These are phyloP conservation scores for Arctium lappa DNA, from an alignment of 129 eudicot genomes.

Conservation along the genomic window DNA sequence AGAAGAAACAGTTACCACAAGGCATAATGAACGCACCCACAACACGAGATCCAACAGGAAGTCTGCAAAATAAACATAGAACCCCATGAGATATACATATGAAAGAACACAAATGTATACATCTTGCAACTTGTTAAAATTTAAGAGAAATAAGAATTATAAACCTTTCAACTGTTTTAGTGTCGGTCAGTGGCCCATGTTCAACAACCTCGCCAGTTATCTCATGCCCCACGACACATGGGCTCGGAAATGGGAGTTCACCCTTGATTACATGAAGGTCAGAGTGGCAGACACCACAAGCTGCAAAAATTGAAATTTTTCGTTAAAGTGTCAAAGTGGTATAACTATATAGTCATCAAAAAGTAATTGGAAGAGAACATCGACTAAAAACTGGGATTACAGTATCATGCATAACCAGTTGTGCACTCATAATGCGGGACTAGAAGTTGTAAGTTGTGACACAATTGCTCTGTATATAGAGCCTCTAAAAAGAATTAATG, in stretches of 20 bases:
- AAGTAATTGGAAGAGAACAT: too few species aligned
- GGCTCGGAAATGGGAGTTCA: conserved; percentile 88
- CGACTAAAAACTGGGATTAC: too few species aligned
- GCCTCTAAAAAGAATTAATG: too few species aligned
- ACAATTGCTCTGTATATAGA: too few species aligned
- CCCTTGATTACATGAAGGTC: conserved; percentile 96
- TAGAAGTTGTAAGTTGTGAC: too few species aligned
- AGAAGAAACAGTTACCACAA: conserved; percentile 90
- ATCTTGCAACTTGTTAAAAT: neutral
- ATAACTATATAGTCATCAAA: neutral
- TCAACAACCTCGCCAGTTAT: conserved; percentile 98
- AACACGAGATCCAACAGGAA: conserved; percentile 86
- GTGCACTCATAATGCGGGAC: too few species aligned
- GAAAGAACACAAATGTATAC: neutral
- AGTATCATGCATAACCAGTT: too few species aligned
- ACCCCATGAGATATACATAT: conserved; percentile 1
- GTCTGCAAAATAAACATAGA: conserved; percentile 44
- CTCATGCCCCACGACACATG: conserved; percentile 96
- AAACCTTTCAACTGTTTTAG: conserved; percentile 75
- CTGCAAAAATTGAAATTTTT: conserved; percentile 39
- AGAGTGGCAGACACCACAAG: conserved; percentile 98
- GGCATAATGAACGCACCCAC: conserved; percentile 99
- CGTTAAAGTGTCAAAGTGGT: neutral
- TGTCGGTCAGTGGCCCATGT: conserved; percentile 77
- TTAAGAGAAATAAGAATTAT: neutral